A percentile compares a stretch with the other conserved stretches of the same genome.
phyloP scores from a whole-genome alignment of 768 basidiomycete genomes.

The Boletellus ananiceps region DNA sequence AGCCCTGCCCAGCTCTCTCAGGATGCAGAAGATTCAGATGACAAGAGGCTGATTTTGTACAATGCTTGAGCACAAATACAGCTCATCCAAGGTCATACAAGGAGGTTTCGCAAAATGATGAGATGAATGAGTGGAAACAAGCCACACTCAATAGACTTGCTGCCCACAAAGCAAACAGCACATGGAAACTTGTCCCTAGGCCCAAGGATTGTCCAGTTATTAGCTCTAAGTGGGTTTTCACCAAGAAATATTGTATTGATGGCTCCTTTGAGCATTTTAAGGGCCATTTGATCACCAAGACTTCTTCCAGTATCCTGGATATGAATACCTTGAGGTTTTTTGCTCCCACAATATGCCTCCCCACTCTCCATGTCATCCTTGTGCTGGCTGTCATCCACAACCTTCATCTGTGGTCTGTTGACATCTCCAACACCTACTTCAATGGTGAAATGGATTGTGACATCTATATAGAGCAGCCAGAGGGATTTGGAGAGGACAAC shows the following conservation, averaged over 20 bases:
- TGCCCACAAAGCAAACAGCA: constrained; percentile 18
- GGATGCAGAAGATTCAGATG: too few species aligned
- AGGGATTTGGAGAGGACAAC: background rate
- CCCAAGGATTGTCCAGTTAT: constrained; percentile 31
- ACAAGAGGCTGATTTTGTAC: too few species aligned
- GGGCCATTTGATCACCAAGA: constrained; percentile 36
- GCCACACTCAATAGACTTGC: constrained; percentile 20
- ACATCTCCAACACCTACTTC: background rate
- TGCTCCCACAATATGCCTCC: constrained; percentile 17
- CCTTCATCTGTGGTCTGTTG: background rate
- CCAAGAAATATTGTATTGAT: constrained; percentile 8
- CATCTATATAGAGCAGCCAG: background rate
- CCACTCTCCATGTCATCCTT: background rate
- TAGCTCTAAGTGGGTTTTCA: constrained; percentile 34
- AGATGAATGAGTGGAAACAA: background rate
- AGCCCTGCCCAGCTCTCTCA: too few species aligned
- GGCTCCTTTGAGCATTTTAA: constrained; percentile 36
- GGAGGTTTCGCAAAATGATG: too few species aligned
- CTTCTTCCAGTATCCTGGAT: constrained; percentile 27
- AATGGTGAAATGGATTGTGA: background rate
- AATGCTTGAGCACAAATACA: too few species aligned
- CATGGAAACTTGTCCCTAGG: constrained; percentile 20
- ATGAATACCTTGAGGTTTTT: constrained; percentile 34
- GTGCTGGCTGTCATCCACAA: background rate
- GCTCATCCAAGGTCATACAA: too few species aligned